These are phyloP conservation scores for Perkinsus marinus DNA, from an alignment of 169 alveolate genomes.

Conservation along the genomic window DNA sequence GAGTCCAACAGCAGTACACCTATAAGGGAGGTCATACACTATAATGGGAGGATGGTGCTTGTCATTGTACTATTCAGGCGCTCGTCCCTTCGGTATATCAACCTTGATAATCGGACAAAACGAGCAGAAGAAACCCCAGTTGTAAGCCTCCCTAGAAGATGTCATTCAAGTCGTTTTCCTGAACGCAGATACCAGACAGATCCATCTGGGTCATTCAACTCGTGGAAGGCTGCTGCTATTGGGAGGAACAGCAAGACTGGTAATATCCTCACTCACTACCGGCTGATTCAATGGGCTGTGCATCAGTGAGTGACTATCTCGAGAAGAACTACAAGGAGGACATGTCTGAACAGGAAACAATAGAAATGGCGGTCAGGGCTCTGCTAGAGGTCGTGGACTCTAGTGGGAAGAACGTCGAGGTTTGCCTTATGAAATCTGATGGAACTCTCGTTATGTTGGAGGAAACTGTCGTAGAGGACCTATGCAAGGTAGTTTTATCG, in stretches of 20 bases:
- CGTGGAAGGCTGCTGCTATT: constrained; percentile 93
- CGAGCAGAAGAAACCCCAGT: not conserved
- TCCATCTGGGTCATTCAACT: constrained; percentile 91
- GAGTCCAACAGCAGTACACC: constrained; percentile 84
- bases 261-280: not conserved
- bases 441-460: not conserved
- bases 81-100: constrained; percentile 96
- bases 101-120: constrained; percentile 78
- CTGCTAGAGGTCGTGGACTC: constrained; percentile 77
- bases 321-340: constrained; percentile 81
- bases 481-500: not conserved
- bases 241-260: constrained; percentile 85
- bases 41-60: not conserved
- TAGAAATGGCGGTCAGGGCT: constrained; percentile 79
- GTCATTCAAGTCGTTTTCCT: constrained; percentile 69
- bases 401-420: constrained; percentile 64
- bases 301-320: constrained; percentile 76
- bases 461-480: not conserved
- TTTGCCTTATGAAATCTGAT: constrained; percentile 40
- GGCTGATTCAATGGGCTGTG: not conserved
- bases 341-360: constrained; percentile 66
- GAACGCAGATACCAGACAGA: constrained; percentile 75
- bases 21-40: constrained; percentile 76
- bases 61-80: constrained; percentile 15
- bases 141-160: constrained; percentile 30